Conservation (phyloP, 2,329 filamentous ascomycete genomes). For the Tympanopsis confertula region DNA sequence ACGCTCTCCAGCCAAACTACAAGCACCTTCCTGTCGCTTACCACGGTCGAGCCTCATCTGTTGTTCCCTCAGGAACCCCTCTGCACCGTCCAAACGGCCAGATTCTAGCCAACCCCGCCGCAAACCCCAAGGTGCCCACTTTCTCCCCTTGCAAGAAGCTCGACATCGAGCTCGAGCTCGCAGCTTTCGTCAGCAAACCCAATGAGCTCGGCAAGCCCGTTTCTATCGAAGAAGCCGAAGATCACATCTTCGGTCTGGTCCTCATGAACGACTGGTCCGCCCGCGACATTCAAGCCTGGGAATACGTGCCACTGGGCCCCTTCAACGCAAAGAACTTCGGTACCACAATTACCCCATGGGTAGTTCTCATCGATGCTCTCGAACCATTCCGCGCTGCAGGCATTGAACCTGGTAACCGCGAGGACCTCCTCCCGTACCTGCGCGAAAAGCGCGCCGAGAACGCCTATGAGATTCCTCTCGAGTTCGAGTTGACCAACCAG, state of each 20-base stretch:
- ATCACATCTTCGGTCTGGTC: constrained; percentile 68
- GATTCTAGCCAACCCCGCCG: constrained; percentile 52
- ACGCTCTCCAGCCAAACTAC: constrained; percentile 72
- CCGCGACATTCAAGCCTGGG: constrained; percentile 72
- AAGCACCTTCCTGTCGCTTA: constrained; percentile 73
- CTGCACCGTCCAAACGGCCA: constrained; percentile 68
- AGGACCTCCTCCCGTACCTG: constrained; percentile 41
- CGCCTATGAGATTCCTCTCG: constrained; percentile 20
- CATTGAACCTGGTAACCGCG: constrained; percentile 37
- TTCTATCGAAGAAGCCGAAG: constrained; percentile 49
- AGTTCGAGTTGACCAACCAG: constrained; percentile 26
- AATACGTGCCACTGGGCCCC: constrained; percentile 71
- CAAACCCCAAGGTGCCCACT: constrained; percentile 47
- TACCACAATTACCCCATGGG: constrained; percentile 68
- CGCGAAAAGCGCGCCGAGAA: constrained; percentile 15
- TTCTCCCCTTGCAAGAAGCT: constrained; percentile 55
- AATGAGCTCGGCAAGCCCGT: constrained; percentile 57
- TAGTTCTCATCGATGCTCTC: constrained; percentile 65
- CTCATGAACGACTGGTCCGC: constrained; percentile 84
- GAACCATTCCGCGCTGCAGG: constrained; percentile 51
- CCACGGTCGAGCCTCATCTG: constrained; percentile 65
- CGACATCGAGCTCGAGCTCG: constrained; percentile 73
- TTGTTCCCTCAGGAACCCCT: constrained; percentile 64
- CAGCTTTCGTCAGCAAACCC: constrained; percentile 56
- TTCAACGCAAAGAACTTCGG: constrained; percentile 80